These are phyloP conservation scores for Dispira parvispora DNA, from an alignment of 192 early-diverging fungal genomes.

Conservation along the genomic window DNA sequence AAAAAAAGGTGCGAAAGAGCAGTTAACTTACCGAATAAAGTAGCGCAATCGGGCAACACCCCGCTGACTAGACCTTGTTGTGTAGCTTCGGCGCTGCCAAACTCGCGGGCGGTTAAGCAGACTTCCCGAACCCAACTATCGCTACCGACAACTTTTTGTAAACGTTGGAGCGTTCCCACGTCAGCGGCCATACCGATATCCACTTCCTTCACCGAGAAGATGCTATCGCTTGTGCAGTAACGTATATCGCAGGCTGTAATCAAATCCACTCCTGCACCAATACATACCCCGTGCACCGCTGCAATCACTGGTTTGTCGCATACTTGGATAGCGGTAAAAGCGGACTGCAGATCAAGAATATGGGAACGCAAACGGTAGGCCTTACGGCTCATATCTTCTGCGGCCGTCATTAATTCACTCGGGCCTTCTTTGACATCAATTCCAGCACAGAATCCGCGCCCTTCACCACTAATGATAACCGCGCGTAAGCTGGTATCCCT, in stretches of 20 bases:
- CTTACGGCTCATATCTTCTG: constrained; percentile 14
- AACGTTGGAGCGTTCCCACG: constrained; percentile 80
- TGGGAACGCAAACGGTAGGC: constrained; percentile 28
- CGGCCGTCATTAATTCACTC: neutral
- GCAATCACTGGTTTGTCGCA: constrained; percentile 82
- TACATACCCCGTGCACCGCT: constrained; percentile 67
- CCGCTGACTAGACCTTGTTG: constrained; percentile 39
- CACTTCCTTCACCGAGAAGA: constrained; percentile 81
- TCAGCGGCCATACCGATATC: constrained; percentile 91
- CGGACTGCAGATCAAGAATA: constrained; percentile 36
- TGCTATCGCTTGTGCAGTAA: constrained; percentile 53
- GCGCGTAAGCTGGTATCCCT: constrained; percentile 49
- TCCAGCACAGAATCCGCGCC: constrained; percentile 76
- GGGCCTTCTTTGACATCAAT: constrained; percentile 51
- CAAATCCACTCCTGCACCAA: constrained; percentile 78
- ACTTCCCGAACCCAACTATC: constrained; percentile 80
- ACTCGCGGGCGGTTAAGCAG: constrained; percentile 66
- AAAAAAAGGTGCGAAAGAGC: neutral
- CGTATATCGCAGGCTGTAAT: constrained; percentile 89
- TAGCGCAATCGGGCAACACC: constrained; percentile 20
- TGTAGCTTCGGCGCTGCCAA: constrained; percentile 44
- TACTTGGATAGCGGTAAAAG: constrained; percentile 60
- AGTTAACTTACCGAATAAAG: constrained; percentile 17
- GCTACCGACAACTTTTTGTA: constrained; percentile 90
- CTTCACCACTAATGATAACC: constrained; percentile 60